phyloP scores from a whole-genome alignment of 306 rosid species.

The Pueraria montana region DNA sequence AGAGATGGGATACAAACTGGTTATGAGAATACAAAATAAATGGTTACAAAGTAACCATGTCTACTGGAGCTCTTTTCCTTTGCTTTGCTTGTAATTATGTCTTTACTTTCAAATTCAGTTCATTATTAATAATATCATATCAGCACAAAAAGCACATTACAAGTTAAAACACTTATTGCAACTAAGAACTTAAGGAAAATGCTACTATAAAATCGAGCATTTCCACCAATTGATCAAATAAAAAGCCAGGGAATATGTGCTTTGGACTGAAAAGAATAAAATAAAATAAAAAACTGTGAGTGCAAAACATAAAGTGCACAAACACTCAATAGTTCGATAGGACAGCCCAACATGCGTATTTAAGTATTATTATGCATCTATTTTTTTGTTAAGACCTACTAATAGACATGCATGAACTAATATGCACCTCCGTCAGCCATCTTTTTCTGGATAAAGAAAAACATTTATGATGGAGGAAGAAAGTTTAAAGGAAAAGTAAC shows the following conservation, averaged over 20 bases:
- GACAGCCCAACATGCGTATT: neutral
- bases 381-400: neutral
- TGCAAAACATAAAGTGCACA: neutral
- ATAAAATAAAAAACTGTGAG: neutral
- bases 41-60: neutral
- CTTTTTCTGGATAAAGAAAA: neutral
- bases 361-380: neutral
- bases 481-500: neutral
- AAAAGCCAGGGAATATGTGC: neutral
- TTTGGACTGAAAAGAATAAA: neutral
- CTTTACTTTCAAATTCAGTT: neutral
- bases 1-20: neutral
- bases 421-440: neutral
- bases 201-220: neutral
- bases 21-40: neutral
- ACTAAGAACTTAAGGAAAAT: neutral
- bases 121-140: neutral
- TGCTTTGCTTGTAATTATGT: neutral
- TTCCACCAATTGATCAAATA: neutral
- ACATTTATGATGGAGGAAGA: neutral
- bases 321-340: neutral
- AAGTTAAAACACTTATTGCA: neutral
- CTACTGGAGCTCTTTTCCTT: neutral
- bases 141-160: neutral
- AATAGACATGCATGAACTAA: constrained; percentile 8